These are phyloP conservation scores for Mycosphaerella sp. DNA, from an alignment of 2,329 filamentous ascomycete genomes.

Conservation along the genomic window DNA sequence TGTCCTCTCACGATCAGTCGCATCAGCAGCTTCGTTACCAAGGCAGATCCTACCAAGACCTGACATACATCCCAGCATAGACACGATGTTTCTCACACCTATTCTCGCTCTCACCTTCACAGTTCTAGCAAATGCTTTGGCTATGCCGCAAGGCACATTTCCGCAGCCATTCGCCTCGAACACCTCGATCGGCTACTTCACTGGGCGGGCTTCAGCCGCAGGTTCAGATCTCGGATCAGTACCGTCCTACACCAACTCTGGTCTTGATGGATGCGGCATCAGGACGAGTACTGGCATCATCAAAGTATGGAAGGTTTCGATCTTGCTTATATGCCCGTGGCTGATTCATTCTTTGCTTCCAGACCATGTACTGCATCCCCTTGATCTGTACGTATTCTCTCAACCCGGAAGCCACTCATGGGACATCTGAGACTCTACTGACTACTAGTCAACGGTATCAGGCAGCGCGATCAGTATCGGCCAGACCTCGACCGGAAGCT, in stretches of 20 bases:
- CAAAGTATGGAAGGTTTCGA: not conserved
- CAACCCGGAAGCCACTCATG: too few relatives aligned
- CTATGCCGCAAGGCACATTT: slow-evolving; percentile 11
- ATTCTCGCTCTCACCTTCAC: not conserved
- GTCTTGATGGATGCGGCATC: slow-evolving; percentile 7
- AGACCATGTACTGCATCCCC: slow-evolving; percentile 12
- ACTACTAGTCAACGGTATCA: too few relatives aligned
- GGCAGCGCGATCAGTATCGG: slow-evolving; percentile 17
- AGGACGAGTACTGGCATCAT: slow-evolving; percentile 1
- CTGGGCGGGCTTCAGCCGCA: slow-evolving; percentile 3
- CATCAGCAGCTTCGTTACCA: not conserved
- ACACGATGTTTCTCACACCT: not conserved
- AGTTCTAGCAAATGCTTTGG: not conserved
- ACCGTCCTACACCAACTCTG: not conserved
- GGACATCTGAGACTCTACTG: too few relatives aligned
- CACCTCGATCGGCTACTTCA: slow-evolving; percentile 13
- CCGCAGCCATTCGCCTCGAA: slow-evolving; percentile 7
- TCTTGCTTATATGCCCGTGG: not conserved
- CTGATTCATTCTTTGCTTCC: not conserved
- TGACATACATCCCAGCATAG: not conserved
- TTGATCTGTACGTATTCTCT: not conserved
- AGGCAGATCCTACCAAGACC: not conserved
- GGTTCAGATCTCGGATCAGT: slow-evolving; percentile 5
- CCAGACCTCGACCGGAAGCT: slow-evolving; percentile 16
- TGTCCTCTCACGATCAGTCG: not conserved